These are phyloP conservation scores for Chernovozyma aurita DNA, from an alignment of 1,139 yeast species.

Conservation along the genomic window DNA sequence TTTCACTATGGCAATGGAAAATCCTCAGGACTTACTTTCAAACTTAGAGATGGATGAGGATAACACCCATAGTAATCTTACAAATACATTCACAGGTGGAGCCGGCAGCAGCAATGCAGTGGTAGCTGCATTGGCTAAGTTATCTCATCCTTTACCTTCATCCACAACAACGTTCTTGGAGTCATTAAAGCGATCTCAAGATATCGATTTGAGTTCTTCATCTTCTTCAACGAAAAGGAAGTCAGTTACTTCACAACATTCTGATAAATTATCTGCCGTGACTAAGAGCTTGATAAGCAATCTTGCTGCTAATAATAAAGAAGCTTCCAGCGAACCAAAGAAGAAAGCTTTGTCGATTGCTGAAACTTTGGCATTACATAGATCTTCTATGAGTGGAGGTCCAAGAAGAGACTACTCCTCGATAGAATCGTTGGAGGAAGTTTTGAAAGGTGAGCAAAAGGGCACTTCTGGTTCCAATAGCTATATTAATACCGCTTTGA, in stretches of 20 bases:
- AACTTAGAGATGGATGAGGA: slow-evolving; percentile 43
- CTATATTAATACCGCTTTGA: slow-evolving; percentile 11
- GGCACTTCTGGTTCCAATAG: too few relatives aligned
- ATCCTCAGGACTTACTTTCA: slow-evolving; percentile 53
- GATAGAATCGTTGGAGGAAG: slow-evolving; percentile 22
- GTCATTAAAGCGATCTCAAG: slow-evolving; percentile 14
- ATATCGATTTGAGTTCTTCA: slow-evolving; percentile 8
- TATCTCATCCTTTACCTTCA: slow-evolving; percentile 11
- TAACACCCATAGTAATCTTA: slow-evolving; percentile 8
- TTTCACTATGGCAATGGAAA: slow-evolving; percentile 65
- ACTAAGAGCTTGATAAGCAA: slow-evolving; percentile 10
- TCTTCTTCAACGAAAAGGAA: background rate
- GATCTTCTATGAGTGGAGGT: slow-evolving; percentile 33
- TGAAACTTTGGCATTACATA: slow-evolving; percentile 56
- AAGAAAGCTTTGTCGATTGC: slow-evolving; percentile 51
- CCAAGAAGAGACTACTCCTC: slow-evolving; percentile 26
- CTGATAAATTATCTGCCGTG: slow-evolving; percentile 10
- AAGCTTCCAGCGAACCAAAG: too few relatives aligned
- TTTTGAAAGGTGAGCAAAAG: slow-evolving; percentile 18
- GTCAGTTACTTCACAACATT: too few relatives aligned
- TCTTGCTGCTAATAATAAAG: slow-evolving; percentile 1
- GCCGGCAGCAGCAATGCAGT: too few relatives aligned
- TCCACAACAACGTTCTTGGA: slow-evolving; percentile 15
- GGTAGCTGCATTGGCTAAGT: slow-evolving; percentile 9
- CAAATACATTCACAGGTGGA: too few relatives aligned